Percentiles rank a stretch among this genome's conserved stretches.
phyloP scores from a whole-genome alignment of 2,329 filamentous ascomycete genomes.

The Lachnellula arida region DNA sequence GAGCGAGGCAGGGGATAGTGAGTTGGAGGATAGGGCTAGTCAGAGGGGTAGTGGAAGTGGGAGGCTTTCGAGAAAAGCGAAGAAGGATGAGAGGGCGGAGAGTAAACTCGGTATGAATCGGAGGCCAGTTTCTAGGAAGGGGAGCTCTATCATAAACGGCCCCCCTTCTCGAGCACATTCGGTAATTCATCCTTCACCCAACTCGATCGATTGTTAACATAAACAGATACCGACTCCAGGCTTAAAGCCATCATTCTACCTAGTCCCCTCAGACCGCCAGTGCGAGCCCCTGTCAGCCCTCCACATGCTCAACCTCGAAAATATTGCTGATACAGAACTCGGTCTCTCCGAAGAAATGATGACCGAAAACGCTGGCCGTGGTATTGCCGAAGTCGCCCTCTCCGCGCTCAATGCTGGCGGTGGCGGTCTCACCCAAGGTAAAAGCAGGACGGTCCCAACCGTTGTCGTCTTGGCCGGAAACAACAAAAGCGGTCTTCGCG shows the following conservation, averaged over 20 bases:
- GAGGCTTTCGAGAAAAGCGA: slow-evolving; percentile 33
- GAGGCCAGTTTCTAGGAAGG: slow-evolving; percentile 33
- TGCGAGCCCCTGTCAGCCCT: slow-evolving; percentile 64
- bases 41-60: slow-evolving; percentile 36
- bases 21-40: slow-evolving; percentile 23
- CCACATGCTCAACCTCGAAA: slow-evolving; percentile 89
- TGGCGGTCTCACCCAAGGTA: slow-evolving; percentile 30
- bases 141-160: slow-evolving; percentile 23
- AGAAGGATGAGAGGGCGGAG: slow-evolving; percentile 29
- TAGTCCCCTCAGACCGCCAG: slow-evolving; percentile 50
- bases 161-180: slow-evolving; percentile 25
- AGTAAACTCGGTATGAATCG: slow-evolving; percentile 33
- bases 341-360: slow-evolving; percentile 86
- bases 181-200: slow-evolving; percentile 17
- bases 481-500: slow-evolving; percentile 80
- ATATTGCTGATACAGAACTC: slow-evolving; percentile 77
- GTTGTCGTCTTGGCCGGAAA: slow-evolving; percentile 89
- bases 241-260: slow-evolving; percentile 41
- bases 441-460: slow-evolving; percentile 36
- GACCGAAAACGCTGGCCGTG: slow-evolving; percentile 83
- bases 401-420: slow-evolving; percentile 51
- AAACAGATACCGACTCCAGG: neutral
- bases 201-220: neutral
- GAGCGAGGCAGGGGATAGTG: slow-evolving; percentile 65
- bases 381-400: slow-evolving; percentile 80